A percentile compares a stretch with the other conserved stretches of the same genome.
Conservation (phyloP, 2,329 filamentous ascomycete species). For the Alternaria panax region DNA sequence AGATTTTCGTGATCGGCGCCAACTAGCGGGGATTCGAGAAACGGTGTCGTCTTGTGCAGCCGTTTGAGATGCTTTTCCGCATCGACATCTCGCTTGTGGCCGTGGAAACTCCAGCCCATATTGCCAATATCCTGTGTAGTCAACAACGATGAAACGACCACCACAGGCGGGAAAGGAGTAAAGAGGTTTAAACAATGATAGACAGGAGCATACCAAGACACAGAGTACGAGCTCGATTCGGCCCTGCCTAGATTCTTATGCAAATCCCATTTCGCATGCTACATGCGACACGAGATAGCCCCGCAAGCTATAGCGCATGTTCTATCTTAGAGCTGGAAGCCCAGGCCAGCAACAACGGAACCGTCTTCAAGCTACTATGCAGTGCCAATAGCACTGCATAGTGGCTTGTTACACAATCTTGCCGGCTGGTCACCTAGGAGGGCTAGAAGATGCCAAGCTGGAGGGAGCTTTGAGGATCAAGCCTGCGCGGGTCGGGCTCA, state of each 20-base stretch:
- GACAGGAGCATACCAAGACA: not conserved
- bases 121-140: not conserved
- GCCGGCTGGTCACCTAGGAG: slow-evolving; percentile 15
- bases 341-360: not conserved
- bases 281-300: slow-evolving; percentile 3
- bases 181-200: not conserved
- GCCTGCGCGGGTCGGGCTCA: not conserved
- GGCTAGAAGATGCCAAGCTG: slow-evolving; percentile 6
- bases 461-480: slow-evolving; percentile 1
- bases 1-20: slow-evolving; percentile 47
- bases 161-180: not conserved
- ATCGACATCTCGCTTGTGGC: slow-evolving; percentile 38
- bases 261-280: slow-evolving; percentile 6
- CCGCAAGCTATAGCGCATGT: slow-evolving; percentile 5
- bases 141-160: not conserved
- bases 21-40: slow-evolving; percentile 45
- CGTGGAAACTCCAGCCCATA: slow-evolving; percentile 47
- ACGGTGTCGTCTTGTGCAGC: slow-evolving; percentile 44
- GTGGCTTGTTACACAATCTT: slow-evolving; percentile 18
- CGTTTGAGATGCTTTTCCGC: slow-evolving; percentile 47
- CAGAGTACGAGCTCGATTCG: not conserved
- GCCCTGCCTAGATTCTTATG: slow-evolving; percentile 12
- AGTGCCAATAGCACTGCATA: slow-evolving; percentile 15
- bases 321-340: slow-evolving; percentile 5
- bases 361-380: slow-evolving; percentile 7